Base-by-base conservation (phyloP, 2,329 filamentous ascomycete species). In the Penicillium corylophilum region DNA sequence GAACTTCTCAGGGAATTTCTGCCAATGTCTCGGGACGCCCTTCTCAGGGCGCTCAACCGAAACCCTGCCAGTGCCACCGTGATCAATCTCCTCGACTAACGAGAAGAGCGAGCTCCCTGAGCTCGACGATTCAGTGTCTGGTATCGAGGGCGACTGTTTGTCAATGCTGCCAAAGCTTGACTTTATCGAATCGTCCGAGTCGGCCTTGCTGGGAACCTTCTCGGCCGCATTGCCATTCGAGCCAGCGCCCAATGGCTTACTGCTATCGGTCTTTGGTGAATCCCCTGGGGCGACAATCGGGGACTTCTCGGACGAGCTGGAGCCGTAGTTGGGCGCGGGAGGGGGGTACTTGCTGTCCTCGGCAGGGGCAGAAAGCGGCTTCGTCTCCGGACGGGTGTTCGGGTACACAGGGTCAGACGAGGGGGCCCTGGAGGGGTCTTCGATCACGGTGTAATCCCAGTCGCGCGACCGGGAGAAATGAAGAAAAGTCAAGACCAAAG, bases 1-100 rank as follows among this genome's bases (percentile, higher is more conserved):
- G 72, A 89, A 97, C 66, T 88, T 80, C 68, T 95, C 90, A 3
- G 79, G 75, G 56, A 83, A 79, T 69, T 87, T 90, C 50, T 75
- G 74, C 93, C 93, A 97, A 64, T 91, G 86, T 26, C 85, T 64
- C 18, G 67, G 58, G 20, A 59, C 61, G 8, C 57, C 54, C 42
- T 57, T 26, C 24, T 65, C 59, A 50, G 62, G 57, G 44, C 52
- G 49, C 38, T 66, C 54, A 41, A 73, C 59, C 10, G 71, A 66
- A 29, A 69, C 48, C 49, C 67, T 63, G 35, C 68, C 73, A 41
- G 72, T 56, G 18, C 68, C 72, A 20, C 66, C 64, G 41, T 63
- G 54, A 26, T 59, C 67, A 40, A 68, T 62, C 23, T 67, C 63
- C 46, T 62, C 55, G n/a, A 26, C 22, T 4, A 35, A n/a, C 16